phyloP scores from a whole-genome alignment of 805 yeast species.

The Saccharomycopsis malanga region DNA sequence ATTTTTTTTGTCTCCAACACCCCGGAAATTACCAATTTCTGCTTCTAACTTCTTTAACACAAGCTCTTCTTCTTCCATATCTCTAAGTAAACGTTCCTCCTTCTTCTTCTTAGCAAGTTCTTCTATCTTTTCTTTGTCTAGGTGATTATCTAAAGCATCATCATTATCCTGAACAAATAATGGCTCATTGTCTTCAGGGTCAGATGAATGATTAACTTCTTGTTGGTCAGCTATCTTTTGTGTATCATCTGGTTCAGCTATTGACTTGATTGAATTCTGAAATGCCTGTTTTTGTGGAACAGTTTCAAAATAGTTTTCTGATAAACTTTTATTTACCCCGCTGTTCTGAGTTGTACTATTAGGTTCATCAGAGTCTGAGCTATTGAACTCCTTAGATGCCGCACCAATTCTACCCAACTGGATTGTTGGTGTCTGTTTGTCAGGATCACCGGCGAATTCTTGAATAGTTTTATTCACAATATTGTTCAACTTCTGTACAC shows the following conservation, averaged over 20 bases:
- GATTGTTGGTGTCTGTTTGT: too few species aligned
- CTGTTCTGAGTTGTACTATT: too few species aligned
- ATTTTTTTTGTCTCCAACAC: background rate
- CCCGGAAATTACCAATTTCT: background rate
- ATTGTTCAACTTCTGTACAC: slow-evolving; percentile 13
- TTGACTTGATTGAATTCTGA: too few species aligned
- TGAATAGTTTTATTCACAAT: slow-evolving; percentile 13
- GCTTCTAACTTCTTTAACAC: slow-evolving; percentile 6
- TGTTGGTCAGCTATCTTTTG: background rate
- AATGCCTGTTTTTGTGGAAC: too few species aligned
- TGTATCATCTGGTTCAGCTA: too few species aligned
- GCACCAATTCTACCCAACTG: too few species aligned
- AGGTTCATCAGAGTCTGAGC: too few species aligned
- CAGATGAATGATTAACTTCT: background rate
- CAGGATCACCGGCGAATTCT: slow-evolving; percentile 1
- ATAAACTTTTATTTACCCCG: too few species aligned
- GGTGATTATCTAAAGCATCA: slow-evolving; percentile 6
- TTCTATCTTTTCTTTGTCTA: background rate
- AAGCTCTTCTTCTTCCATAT: slow-evolving; percentile 12
- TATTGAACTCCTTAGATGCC: too few species aligned
- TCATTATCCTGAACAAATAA: slow-evolving; percentile 2
- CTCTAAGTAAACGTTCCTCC: slow-evolving; percentile 10
- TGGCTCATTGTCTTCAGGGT: background rate
- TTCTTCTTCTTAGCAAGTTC: slow-evolving; percentile 12
- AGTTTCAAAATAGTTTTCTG: too few species aligned